Conservation (phyloP, 2,329 filamentous ascomycete genomes). For the Nothopassalora personata region DNA sequence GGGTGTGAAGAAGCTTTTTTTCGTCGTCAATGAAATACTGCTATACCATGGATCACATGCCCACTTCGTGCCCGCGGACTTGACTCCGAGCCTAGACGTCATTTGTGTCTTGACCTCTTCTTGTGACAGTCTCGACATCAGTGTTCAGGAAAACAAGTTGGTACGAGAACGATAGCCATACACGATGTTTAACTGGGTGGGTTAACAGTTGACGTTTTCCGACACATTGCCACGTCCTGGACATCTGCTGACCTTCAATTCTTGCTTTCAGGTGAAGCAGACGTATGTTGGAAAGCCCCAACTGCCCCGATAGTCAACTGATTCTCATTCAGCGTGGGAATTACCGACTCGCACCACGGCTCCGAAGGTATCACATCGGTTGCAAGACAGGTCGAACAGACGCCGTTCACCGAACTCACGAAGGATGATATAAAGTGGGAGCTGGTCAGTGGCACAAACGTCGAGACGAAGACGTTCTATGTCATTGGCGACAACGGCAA, state of each 20-base stretch:
- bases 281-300: conserved; percentile 55
- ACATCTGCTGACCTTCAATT: no score
- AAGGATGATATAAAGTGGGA: conserved; percentile 79
- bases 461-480: conserved; percentile 96
- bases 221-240: no score
- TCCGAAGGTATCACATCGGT: conserved; percentile 82
- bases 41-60: no score
- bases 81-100: not conserved
- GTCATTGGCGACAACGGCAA: conserved; percentile 72
- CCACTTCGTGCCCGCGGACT: not conserved
- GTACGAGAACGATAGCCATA: conserved; percentile 4
- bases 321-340: conserved; percentile 53
- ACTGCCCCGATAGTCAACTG: conserved; percentile 19
- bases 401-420: conserved; percentile 72
- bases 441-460: conserved; percentile 73
- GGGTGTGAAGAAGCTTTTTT: not conserved
- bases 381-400: conserved; percentile 69
- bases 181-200: conserved; percentile 80
- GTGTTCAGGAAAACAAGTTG: not conserved
- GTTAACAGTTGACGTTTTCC: no score
- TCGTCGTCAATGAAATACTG: not conserved
- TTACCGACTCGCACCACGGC: conserved; percentile 94
- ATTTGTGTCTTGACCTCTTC: no score
- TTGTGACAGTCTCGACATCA: not conserved
- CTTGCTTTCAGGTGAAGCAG: conserved; percentile 56